Conservation (phyloP, 257 asterid genomes). For the Jacaranda copaia region DNA sequence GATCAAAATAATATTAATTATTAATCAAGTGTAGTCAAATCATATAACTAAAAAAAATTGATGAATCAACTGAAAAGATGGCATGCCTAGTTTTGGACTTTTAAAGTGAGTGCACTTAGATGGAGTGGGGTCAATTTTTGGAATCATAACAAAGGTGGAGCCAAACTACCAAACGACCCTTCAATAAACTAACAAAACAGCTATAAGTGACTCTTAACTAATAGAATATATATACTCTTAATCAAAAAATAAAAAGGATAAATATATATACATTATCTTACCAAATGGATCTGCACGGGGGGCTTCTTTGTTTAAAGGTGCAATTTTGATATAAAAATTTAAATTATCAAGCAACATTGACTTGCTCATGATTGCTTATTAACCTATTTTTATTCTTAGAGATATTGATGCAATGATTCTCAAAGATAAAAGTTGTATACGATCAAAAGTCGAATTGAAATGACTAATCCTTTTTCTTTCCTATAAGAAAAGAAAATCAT, state of each 20-base stretch:
- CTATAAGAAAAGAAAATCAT: not conserved
- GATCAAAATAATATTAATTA: conserved; percentile 13
- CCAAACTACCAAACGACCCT: conserved; percentile 58
- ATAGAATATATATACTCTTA: conserved; percentile 33
- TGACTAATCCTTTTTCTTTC: conserved; percentile 36
- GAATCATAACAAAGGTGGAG: conserved; percentile 53
- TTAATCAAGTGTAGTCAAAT: conserved; percentile 20
- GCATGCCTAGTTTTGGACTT: conserved; percentile 33
- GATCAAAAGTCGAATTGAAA: conserved; percentile 44
- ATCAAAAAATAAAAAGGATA: conserved; percentile 17
- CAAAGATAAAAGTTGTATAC: conserved; percentile 43
- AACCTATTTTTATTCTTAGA: conserved; percentile 26
- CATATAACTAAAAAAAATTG: conserved; percentile 18
- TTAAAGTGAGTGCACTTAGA: conserved; percentile 32
- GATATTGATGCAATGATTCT: conserved; percentile 49
- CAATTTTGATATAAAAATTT: conserved; percentile 26
- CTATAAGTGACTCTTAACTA: conserved; percentile 43
- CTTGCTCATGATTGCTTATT: conserved; percentile 51
- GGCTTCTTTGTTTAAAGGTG: conserved; percentile 37
- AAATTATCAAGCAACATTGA: conserved; percentile 41
- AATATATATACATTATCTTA: conserved; percentile 40
- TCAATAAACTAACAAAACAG: conserved; percentile 43
- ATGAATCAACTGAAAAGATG: conserved; percentile 36
- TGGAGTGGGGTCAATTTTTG: conserved; percentile 44
- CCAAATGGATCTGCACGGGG: conserved; percentile 46